Evolutionary conservation across 129 eudicot species (phyloP).

Genomic region (Lactuca saligna): DNA sequence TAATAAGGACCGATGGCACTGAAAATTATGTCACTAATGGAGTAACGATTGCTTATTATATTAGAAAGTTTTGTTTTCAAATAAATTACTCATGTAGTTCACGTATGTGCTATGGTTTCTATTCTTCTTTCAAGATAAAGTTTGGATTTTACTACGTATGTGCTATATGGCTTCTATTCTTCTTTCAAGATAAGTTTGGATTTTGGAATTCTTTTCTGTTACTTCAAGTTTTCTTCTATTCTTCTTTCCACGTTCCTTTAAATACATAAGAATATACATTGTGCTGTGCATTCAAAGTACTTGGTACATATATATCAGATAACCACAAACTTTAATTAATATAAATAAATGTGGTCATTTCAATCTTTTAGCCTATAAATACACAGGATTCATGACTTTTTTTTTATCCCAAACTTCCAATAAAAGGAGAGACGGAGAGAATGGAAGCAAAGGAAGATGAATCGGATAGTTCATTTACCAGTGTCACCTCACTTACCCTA

Average conservation of each 20-base stretch:
- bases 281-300: constrained; percentile 19
- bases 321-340: constrained; percentile 6
- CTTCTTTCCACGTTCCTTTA: neutral
- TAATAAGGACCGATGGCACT: constrained; percentile 13
- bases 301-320: constrained; percentile 19
- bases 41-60: neutral
- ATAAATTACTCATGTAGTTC: neutral
- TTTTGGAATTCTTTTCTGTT: too few relatives aligned
- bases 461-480: constrained; percentile 42
- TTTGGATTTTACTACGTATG: too few relatives aligned
- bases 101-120: too few relatives aligned
- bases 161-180: too few relatives aligned
- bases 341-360: constrained; percentile 5
- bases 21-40: neutral
- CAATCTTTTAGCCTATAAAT: constrained; percentile 33
- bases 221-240: too few relatives aligned
- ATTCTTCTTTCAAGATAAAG: neutral
- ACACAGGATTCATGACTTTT: constrained; percentile 5
- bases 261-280: neutral
- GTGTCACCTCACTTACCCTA: constrained; percentile 44
- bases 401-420: neutral
- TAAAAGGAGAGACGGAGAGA: constrained; percentile 13
- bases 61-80: neutral
- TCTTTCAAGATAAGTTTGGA: too few relatives aligned
- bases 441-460: constrained; percentile 35